Evolutionary conservation across 305 asterid species (phyloP).

Genomic region (Rubia peregrina): DNA sequence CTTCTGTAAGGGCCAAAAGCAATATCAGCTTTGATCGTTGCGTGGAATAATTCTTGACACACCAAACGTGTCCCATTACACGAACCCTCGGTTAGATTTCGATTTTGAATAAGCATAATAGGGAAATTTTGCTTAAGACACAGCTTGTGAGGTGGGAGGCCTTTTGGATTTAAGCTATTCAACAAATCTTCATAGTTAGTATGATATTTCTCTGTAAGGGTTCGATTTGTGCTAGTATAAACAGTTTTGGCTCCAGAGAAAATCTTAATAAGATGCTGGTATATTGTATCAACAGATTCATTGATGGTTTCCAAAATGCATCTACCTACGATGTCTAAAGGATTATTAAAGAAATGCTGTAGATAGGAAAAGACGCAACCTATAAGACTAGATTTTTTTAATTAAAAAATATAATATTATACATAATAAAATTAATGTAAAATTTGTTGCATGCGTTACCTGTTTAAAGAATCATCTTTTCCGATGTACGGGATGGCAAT

Average conservation of each 20-base stretch:
- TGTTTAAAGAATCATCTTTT: neutral
- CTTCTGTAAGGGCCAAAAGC: neutral
- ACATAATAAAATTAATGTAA: too few relatives aligned
- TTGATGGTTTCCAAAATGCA: neutral
- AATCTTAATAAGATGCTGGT: neutral
- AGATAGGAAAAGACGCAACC: neutral
- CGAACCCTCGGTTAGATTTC: slow-evolving; percentile 15
- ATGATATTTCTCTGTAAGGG: neutral
- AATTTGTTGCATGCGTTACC: too few relatives aligned
- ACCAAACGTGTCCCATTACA: slow-evolving; percentile 22
- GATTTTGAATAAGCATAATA: slow-evolving; percentile 6
- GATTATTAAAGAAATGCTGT: too few relatives aligned
- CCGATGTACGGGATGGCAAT: too few relatives aligned
- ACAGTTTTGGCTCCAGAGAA: neutral
- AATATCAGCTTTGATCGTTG: neutral
- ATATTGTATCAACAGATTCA: slow-evolving; percentile 15
- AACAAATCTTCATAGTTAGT: slow-evolving; percentile 5
- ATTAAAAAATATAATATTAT: too few relatives aligned
- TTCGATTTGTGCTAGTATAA: slow-evolving; percentile 7
- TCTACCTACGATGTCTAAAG: neutral
- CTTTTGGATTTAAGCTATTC: slow-evolving; percentile 10
- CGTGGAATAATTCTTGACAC: neutral
- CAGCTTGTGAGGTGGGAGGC: slow-evolving; percentile 17
- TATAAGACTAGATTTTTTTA: neutral
- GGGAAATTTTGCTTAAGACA: slow-evolving; percentile 8